Conservation (phyloP, 176 grass and related monocot genomes). For the Triticum timopheevii region DNA sequence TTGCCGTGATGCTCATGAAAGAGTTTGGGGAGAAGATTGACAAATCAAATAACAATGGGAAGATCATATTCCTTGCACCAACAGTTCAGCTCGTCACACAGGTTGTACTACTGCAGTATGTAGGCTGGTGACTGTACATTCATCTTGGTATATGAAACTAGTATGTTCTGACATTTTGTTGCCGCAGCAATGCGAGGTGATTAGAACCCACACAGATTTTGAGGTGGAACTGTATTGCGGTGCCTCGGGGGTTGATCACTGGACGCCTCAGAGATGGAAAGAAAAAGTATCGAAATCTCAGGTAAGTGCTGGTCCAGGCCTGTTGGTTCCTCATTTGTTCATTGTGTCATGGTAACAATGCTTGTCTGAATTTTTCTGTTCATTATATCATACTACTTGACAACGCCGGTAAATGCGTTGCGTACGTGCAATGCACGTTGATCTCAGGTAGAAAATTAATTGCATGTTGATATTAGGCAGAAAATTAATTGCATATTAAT, state of each 20-base stretch:
- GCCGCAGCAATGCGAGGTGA: constrained; percentile 73
- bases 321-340: constrained; percentile 17
- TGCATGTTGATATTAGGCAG: no score
- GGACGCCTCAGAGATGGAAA: constrained; percentile 72
- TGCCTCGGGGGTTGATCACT: constrained; percentile 68
- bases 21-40: constrained; percentile 40
- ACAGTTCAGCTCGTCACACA: constrained; percentile 77
- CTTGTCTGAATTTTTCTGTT: no score
- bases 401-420: no score
- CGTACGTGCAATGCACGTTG: no score
- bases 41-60: constrained; percentile 35
- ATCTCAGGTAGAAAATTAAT: no score
- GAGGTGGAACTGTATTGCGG: constrained; percentile 66
- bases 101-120: constrained; percentile 35
- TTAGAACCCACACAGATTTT: constrained; percentile 69
- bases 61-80: constrained; percentile 73
- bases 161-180: constrained; percentile 20
- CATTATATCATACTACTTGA: not conserved
- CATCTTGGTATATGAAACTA: not conserved
- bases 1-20: constrained; percentile 85
- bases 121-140: not conserved
- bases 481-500: no score
- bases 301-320: constrained; percentile 34
- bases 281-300: constrained; percentile 65
- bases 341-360: not conserved